A percentile compares a stretch with the other conserved stretches of the same genome.
Conservation (phyloP, 2,329 filamentous ascomycete species). For the Diaporthe ilicicola region DNA sequence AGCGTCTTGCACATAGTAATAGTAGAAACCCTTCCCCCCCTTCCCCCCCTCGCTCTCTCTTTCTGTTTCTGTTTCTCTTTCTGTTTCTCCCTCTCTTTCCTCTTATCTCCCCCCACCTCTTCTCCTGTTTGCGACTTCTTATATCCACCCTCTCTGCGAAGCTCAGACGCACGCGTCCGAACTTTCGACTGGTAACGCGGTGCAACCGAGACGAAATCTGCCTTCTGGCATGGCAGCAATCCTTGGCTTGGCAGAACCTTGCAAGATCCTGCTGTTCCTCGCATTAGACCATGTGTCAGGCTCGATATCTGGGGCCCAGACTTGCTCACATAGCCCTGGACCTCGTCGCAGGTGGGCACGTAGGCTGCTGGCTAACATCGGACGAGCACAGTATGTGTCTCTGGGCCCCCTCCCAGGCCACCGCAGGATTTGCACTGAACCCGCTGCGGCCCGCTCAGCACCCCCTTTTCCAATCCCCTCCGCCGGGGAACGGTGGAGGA, state of each 20-base stretch:
- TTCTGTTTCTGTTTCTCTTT: background rate
- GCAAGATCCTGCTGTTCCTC: background rate
- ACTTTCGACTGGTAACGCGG: background rate
- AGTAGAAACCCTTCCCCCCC: too few species aligned
- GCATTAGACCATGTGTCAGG: background rate
- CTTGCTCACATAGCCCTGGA: background rate
- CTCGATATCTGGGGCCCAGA: background rate
- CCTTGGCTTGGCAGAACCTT: slow-evolving; percentile 12
- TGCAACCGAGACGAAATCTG: slow-evolving; percentile 2
- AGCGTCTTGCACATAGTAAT: background rate
- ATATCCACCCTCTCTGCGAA: background rate
- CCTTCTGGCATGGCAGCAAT: background rate
- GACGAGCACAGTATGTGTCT: slow-evolving; percentile 4
- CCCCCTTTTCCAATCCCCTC: background rate
- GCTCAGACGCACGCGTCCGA: slow-evolving; percentile 11
- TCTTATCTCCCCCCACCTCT: background rate
- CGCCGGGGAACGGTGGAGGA: background rate
- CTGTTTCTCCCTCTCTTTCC: background rate
- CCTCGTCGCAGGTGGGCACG: background rate
- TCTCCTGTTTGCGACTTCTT: background rate
- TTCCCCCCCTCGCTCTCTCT: background rate
- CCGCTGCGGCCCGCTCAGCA: slow-evolving; percentile 6
- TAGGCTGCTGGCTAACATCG: slow-evolving; percentile 7
- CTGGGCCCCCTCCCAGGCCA: background rate
- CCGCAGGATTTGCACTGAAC: background rate